Evolutionary conservation across 2,329 filamentous ascomycete genomes (phyloP).

Genomic region (Thielaviopsis euricoi): DNA sequence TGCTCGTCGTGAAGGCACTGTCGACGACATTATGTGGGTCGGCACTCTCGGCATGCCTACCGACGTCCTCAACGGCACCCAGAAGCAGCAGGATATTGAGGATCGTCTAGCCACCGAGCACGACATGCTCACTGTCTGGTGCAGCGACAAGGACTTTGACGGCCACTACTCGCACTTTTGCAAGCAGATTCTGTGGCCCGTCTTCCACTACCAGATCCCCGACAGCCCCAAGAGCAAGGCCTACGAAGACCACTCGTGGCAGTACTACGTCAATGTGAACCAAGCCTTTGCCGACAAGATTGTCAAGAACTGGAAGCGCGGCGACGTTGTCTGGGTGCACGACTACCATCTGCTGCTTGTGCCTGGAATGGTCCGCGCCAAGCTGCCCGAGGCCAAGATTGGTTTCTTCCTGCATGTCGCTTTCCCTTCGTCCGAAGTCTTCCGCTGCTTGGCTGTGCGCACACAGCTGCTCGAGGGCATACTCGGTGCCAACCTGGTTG

Average conservation of each 20-base stretch:
- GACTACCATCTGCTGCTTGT: conserved; percentile 89
- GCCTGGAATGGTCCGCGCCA: conserved; percentile 75
- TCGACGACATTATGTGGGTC: conserved; percentile 72
- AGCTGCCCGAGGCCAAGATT: conserved; percentile 83
- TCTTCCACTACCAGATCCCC: conserved; percentile 95
- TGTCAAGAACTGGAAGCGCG: conserved; percentile 79
- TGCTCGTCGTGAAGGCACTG: conserved; percentile 49
- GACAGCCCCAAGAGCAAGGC: conserved; percentile 98
- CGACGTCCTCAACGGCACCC: conserved; percentile 58
- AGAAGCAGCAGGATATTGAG: conserved; percentile 68
- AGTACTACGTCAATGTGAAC: conserved; percentile 85
- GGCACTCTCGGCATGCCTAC: conserved; percentile 90
- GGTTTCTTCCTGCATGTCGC: conserved; percentile 92
- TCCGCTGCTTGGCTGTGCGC: conserved; percentile 75
- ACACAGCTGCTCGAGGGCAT: conserved; percentile 82
- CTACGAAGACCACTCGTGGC: conserved; percentile 92
- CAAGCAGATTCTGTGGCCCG: conserved; percentile 95
- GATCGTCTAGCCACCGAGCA: conserved; percentile 66
- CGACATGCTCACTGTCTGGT: conserved; percentile 69
- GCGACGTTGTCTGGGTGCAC: conserved; percentile 87
- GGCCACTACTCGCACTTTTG: conserved; percentile 92
- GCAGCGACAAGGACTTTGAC: conserved; percentile 82
- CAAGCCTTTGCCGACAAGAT: conserved; percentile 86
- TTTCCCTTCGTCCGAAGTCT: conserved; percentile 92
- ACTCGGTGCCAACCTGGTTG: conserved; percentile 79